These are phyloP conservation scores for Huiozyma sinensis DNA, from an alignment of 805 yeast genomes.

Conservation along the genomic window DNA sequence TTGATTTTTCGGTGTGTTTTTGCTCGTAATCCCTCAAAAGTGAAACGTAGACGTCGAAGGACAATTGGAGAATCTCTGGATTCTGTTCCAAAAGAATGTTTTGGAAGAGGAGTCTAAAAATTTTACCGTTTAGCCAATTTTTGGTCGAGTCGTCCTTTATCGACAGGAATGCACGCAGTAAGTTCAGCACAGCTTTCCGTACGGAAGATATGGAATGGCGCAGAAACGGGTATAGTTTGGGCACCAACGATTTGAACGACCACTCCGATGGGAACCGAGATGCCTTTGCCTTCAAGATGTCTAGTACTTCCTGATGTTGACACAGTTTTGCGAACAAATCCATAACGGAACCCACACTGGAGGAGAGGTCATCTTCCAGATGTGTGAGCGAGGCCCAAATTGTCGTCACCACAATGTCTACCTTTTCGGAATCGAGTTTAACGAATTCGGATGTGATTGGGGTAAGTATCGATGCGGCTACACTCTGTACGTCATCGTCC, in stretches of 20 bases:
- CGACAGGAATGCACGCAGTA: conserved; percentile 65
- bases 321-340: conserved; percentile 83
- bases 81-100: conserved; percentile 86
- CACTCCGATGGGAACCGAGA: conserved; percentile 34
- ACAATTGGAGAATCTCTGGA: conserved; percentile 51
- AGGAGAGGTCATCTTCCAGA: conserved; percentile 83
- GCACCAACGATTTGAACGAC: conserved; percentile 70
- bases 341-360: conserved; percentile 94
- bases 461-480: conserved; percentile 83
- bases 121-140: conserved; percentile 69
- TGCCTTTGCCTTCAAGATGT: conserved; percentile 57
- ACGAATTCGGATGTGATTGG: conserved; percentile 89
- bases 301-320: conserved; percentile 66
- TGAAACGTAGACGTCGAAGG: conserved; percentile 49
- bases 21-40: conserved; percentile 39
- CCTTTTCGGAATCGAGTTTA: conserved; percentile 39
- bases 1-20: conserved; percentile 27
- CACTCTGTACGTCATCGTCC: conserved; percentile 95
- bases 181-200: conserved; percentile 74
- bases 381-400: conserved; percentile 87
- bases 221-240: conserved; percentile 81
- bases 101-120: conserved; percentile 71
- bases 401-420: conserved; percentile 44
- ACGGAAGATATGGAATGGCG: conserved; percentile 91
- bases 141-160: conserved; percentile 41